phyloP scores from a whole-genome alignment of 805 yeast genomes.

The Tetrapisispora fleetii region DNA sequence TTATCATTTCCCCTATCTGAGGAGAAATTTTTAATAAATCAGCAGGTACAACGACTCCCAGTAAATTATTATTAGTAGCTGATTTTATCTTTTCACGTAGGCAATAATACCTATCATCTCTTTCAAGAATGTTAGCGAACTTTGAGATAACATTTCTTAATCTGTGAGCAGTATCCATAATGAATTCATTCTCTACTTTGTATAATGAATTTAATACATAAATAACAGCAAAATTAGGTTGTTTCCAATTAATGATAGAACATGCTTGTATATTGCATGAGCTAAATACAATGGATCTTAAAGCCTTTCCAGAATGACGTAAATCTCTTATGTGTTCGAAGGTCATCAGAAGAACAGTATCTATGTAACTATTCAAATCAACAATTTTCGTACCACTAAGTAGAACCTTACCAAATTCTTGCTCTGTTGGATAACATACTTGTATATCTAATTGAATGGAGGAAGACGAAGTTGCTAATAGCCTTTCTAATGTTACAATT shows the following conservation, averaged over 20 bases:
- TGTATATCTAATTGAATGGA: slow-evolving; percentile 63
- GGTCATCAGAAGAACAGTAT: slow-evolving; percentile 55
- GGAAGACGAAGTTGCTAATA: slow-evolving; percentile 46
- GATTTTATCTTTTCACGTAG: slow-evolving; percentile 49
- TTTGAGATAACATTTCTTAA: slow-evolving; percentile 5
- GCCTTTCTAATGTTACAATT: slow-evolving; percentile 49
- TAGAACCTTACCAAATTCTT: slow-evolving; percentile 35
- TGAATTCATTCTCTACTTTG: slow-evolving; percentile 9
- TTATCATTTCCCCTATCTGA: slow-evolving; percentile 58
- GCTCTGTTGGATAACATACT: slow-evolving; percentile 61
- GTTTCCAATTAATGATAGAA: slow-evolving; percentile 93
- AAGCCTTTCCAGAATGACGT: slow-evolving; percentile 29
- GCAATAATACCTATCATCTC: slow-evolving; percentile 7
- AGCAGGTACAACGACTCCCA: slow-evolving; percentile 74
- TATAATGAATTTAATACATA: slow-evolving; percentile 64
- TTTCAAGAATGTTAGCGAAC: slow-evolving; percentile 15
- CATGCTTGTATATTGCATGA: slow-evolving; percentile 86
- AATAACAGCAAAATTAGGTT: slow-evolving; percentile 93
- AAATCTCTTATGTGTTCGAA: slow-evolving; percentile 61
- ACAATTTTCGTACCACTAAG: slow-evolving; percentile 34
- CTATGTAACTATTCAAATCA: slow-evolving; percentile 67
- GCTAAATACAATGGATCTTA: slow-evolving; percentile 70
- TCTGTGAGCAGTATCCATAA: slow-evolving; percentile 26
- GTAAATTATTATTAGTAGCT: slow-evolving; percentile 70
- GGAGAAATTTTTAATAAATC: slow-evolving; percentile 66